phyloP scores from a whole-genome alignment of 371 early-diverging fungal species.

The Umbelopsis sp. region DNA sequence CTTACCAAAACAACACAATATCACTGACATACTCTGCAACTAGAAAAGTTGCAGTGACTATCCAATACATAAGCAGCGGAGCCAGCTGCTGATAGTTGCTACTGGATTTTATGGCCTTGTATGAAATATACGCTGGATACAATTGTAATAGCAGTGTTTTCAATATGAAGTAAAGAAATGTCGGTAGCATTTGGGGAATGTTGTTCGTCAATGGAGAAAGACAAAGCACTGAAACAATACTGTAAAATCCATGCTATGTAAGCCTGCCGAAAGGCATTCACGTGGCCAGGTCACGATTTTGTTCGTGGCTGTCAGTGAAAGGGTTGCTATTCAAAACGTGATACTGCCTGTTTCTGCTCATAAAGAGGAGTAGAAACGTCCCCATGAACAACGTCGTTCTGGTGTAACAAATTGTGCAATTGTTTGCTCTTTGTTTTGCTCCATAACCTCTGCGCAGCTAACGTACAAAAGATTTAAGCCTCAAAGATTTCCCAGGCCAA shows the following conservation, averaged over 20 bases:
- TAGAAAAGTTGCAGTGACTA: constrained; percentile 43
- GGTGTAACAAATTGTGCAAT: not conserved
- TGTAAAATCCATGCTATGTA: not conserved
- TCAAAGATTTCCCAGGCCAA: too few species aligned
- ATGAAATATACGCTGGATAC: constrained; percentile 49
- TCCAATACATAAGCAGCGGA: constrained; percentile 51
- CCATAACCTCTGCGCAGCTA: too few species aligned
- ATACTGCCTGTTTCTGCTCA: not conserved
- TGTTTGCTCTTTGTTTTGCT: not conserved
- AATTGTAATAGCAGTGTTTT: constrained; percentile 42
- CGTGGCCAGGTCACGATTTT: constrained; percentile 15
- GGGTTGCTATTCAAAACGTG: not conserved
- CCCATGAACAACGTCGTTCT: too few species aligned
- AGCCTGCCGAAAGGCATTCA: not conserved
- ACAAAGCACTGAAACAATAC: constrained; percentile 2
- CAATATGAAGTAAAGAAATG: constrained; percentile 37
- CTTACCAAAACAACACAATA: constrained; percentile 49
- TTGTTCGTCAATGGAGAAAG: not conserved
- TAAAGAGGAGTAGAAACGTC: too few species aligned
- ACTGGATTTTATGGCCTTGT: constrained; percentile 42
- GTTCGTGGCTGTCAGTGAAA: constrained; percentile 11
- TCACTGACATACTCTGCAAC: constrained; percentile 44
- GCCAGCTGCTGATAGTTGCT: constrained; percentile 33
- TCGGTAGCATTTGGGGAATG: constrained; percentile 13
- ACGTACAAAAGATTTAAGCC: not conserved